Evolutionary conservation across 1,284 basidiomycete genomes (phyloP), one percentile per base, ranked within the genome.

Genomic region (Schizophyllum commune): DNA sequence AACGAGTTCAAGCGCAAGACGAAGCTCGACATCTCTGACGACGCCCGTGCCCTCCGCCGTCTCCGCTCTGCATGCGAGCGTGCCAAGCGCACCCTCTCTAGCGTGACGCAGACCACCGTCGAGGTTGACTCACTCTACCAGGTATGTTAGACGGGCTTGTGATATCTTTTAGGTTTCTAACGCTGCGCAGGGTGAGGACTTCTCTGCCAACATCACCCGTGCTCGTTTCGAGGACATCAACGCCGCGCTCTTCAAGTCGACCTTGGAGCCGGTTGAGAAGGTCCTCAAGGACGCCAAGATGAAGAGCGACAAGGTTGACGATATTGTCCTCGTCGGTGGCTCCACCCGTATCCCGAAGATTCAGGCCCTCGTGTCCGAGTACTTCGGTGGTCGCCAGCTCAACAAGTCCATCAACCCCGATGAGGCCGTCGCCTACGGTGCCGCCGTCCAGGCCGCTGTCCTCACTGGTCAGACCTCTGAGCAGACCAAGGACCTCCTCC

Each of bases 161-260:
- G 51, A 52, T 52, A 52, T 52, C 2, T 52, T 4, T 4, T 5
- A 17, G 20, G 20, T 20, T 17, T 20, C 51, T 58, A 54, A 62
- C 61, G 58, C 58, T 52, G 56, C 27, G 32, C 64, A 89, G 87
- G 89, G 91, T 64, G 89, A 91, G 73, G 95, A 98, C 81, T 98
- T 98, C 84, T 94, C 91, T 58, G 88, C 95, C 71, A 94, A 89
- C 78, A 96, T 98, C 77, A 95, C 94, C 69, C 94, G 97, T 86
- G 97, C 97, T 70, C 94, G 96, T 76, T 99, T 99, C 82, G 97
- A 99, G 81, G 96, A 99, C 83, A 96, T 99, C 83, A 98, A 98
- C 76, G 93, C 93, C 65, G 71, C 78, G 58, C 80, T 90, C 73
- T 99, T 99, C 89, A 96, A 96, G 80, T 95, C 94, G 55, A 99